Evolutionary conservation across 1,284 basidiomycete species (phyloP).

Genomic region (Cutaneotrichosporon cavernicola): DNA sequence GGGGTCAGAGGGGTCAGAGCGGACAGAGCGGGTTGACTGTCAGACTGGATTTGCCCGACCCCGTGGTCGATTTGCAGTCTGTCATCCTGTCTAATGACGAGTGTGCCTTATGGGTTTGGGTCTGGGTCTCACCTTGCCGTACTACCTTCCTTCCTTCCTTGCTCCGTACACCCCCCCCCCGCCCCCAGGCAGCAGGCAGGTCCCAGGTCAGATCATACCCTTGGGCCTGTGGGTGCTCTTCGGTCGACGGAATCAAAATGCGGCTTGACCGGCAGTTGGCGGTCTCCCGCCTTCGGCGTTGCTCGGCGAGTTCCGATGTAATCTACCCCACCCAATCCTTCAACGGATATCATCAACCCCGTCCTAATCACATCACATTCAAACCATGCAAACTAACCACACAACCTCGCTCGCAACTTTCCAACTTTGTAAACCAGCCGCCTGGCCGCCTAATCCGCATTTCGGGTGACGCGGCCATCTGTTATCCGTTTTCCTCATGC

Average conservation of each 20-base stretch:
- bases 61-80: constrained; percentile 2
- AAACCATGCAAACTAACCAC: not conserved
- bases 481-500: not conserved
- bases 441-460: not conserved
- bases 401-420: too few species aligned
- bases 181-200: too few species aligned
- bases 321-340: constrained; percentile 6
- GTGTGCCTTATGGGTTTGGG: not conserved
- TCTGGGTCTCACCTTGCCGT: not conserved
- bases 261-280: not conserved
- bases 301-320: constrained; percentile 3
- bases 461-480: not conserved
- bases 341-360: not conserved
- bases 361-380: not conserved
- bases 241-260: constrained; percentile 8
- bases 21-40: constrained; percentile 3
- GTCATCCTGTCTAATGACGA: not conserved
- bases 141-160: not conserved
- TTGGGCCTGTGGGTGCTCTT: not conserved
- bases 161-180: too few species aligned
- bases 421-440: not conserved
- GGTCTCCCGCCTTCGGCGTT: constrained; percentile 10
- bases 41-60: not conserved
- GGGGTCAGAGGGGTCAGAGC: not conserved
- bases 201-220: not conserved